Evolutionary conservation across 1,284 basidiomycete species (phyloP), one percentile per base, ranked within the genome.

Genomic region (Sanghuangporus sanghuang): DNA sequence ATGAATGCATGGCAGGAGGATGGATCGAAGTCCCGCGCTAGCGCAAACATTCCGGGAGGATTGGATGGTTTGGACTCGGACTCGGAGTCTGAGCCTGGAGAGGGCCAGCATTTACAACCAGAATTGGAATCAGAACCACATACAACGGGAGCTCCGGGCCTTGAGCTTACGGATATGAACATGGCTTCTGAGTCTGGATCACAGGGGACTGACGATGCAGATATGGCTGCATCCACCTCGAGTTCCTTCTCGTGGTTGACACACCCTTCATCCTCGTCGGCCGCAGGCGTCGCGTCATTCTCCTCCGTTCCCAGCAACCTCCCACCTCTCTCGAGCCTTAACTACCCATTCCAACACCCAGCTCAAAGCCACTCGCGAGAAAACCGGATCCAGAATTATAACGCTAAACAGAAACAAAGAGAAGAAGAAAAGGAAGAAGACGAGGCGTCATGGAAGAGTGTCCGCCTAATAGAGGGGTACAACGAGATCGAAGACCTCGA

Each of bases 401-500:
- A 4, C 27, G 27, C 27, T 32, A 5, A 3, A 32, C 11, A 42
- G 40, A 11, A 42, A n/a, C 44, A 46, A 46, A 18, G 6, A n/a
- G 44, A 46, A 46, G 6, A n/a, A 7, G 21, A 7, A 46, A n/a
- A n/a, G 7, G 44, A n/a, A 52, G 50, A 11, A 52, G 55, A 35
- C n/a, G 57, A 59, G 11, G 8, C 57, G 5, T 40, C 58, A 6
- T 64, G 59, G 58, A 8, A 36, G 9, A 5, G 16, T 14, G 57
- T 54, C 4, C 52, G 58, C 18, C n/a, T 61, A 12, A 53, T 60
- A 14, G 63, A 64, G 23, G 27, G 32, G 23, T 57, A 60, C 52
- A 46, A 44, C 16, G 40, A 38, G 32, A 59, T 65, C 6, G 62
- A 67, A 9, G 53, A 64, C 11, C 65, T 59, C 21, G 68, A 68